Evolutionary conservation across 768 basidiomycete species (phyloP).

Genomic region (Psilocybe tampanensis): DNA sequence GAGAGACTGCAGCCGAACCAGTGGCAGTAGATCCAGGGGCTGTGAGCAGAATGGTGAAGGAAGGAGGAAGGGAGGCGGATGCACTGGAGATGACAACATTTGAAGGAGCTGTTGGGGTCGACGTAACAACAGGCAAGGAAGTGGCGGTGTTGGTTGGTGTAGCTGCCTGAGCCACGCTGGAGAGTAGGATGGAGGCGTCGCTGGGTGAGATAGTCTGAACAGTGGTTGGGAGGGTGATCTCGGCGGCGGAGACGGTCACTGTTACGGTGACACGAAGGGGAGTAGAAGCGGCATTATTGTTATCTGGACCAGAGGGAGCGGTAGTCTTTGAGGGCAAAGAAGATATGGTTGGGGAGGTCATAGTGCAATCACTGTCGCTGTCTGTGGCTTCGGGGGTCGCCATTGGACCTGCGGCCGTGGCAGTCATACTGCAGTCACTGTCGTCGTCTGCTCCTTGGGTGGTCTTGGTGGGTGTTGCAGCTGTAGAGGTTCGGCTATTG

Average conservation of each 20-base stretch:
- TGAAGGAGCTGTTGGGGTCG: not conserved
- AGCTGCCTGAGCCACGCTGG: slow-evolving; percentile 37
- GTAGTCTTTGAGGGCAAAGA: slow-evolving; percentile 13
- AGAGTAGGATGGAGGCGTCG: slow-evolving; percentile 31
- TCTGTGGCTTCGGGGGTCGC: not conserved
- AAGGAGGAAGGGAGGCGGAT: not conserved
- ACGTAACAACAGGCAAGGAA: not conserved
- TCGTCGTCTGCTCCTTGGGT: not conserved
- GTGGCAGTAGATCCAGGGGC: not conserved
- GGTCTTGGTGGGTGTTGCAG: slow-evolving; percentile 8
- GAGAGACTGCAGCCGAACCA: not conserved
- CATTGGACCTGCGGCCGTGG: not conserved
- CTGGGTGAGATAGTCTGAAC: slow-evolving; percentile 42
- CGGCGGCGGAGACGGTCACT: slow-evolving; percentile 23
- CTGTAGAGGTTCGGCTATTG: slow-evolving; percentile 13
- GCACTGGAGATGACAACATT: not conserved
- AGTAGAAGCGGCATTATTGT: not conserved
- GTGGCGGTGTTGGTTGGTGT: slow-evolving; percentile 3
- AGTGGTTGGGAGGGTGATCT: slow-evolving; percentile 31
- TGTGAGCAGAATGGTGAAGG: not conserved
- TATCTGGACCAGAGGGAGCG: not conserved
- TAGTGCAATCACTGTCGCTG: not conserved
- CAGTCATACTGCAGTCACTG: not conserved
- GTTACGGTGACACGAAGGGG: slow-evolving; percentile 33
- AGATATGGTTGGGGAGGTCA: slow-evolving; percentile 1